A percentile compares a stretch with the other conserved stretches of the same genome.
These are phyloP conservation scores for Rosa rugosa DNA, from an alignment of 306 rosid genomes.

Conservation along the genomic window DNA sequence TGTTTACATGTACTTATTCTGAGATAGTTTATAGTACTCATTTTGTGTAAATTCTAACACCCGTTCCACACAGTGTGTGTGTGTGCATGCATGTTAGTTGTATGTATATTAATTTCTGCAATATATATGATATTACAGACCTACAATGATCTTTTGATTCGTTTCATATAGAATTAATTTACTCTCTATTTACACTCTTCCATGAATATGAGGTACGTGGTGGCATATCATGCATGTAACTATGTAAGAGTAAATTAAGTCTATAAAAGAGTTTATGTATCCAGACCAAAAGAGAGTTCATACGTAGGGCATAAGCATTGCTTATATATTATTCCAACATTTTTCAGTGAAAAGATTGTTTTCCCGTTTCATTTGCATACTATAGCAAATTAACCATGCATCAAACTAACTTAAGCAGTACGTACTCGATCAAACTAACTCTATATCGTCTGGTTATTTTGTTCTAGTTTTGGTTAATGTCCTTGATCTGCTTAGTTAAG, in stretches of 20 bases:
- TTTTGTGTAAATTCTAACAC: too few species aligned
- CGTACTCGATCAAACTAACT: not conserved
- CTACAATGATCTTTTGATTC: not conserved
- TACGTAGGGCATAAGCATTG: not conserved
- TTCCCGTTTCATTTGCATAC: not conserved
- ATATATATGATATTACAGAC: not conserved
- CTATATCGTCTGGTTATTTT: not conserved
- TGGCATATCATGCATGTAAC: not conserved
- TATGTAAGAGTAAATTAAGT: not conserved
- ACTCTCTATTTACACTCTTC: not conserved
- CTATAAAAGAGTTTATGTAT: not conserved
- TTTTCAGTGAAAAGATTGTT: not conserved
- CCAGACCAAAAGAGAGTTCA: not conserved
- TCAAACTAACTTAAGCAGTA: not conserved
- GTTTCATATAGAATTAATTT: not conserved
- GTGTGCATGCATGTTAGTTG: not conserved
- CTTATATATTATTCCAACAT: constrained; percentile 8
- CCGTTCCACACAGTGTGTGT: not conserved
- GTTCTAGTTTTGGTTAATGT: not conserved
- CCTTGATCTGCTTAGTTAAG: not conserved
- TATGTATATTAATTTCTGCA: not conserved
- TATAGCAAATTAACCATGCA: not conserved
- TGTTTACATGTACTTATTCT: too few species aligned
- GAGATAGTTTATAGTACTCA: too few species aligned
- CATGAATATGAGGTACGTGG: not conserved